Percentiles rank a stretch among this genome's conserved stretches.
Conservation (phyloP, 2,329 filamentous ascomycete genomes). For the Sporothrix dimorphospora region DNA sequence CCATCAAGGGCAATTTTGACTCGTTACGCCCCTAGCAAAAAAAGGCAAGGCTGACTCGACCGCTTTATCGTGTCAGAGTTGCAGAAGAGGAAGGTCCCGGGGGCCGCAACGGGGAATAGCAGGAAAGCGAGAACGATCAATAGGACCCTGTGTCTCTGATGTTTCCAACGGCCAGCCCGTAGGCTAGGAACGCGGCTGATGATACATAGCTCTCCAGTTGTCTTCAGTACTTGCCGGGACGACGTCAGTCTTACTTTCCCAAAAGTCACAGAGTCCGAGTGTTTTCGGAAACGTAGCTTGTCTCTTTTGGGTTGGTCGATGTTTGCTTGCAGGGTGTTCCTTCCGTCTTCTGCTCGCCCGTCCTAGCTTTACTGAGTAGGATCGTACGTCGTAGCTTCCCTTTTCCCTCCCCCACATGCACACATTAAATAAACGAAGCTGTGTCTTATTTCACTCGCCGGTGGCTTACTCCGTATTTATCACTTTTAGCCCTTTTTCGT, state of each 20-base stretch:
- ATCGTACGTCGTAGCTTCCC: background rate
- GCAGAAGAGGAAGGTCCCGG: slow-evolving; percentile 6
- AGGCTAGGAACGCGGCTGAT: background rate
- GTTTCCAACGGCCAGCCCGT: background rate
- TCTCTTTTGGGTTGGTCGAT: background rate
- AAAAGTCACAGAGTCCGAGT: background rate
- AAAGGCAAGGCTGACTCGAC: background rate
- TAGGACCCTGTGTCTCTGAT: background rate
- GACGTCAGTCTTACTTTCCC: background rate
- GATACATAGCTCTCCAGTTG: too few relatives aligned
- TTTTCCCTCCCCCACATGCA: background rate
- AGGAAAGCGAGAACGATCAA: background rate
- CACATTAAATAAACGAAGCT: background rate
- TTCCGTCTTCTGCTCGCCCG: background rate
- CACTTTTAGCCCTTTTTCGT: background rate
- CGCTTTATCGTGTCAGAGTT: background rate
- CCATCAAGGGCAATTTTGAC: background rate
- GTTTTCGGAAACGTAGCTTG: background rate
- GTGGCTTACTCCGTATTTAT: slow-evolving; percentile 5
- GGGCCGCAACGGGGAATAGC: background rate
- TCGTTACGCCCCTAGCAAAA: background rate
- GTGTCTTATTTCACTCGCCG: background rate
- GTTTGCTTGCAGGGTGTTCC: background rate
- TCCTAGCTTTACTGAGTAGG: background rate
- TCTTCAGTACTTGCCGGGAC: background rate